Base-by-base conservation (phyloP, 2,329 filamentous ascomycete species). In the Diaporthe sp. region DNA sequence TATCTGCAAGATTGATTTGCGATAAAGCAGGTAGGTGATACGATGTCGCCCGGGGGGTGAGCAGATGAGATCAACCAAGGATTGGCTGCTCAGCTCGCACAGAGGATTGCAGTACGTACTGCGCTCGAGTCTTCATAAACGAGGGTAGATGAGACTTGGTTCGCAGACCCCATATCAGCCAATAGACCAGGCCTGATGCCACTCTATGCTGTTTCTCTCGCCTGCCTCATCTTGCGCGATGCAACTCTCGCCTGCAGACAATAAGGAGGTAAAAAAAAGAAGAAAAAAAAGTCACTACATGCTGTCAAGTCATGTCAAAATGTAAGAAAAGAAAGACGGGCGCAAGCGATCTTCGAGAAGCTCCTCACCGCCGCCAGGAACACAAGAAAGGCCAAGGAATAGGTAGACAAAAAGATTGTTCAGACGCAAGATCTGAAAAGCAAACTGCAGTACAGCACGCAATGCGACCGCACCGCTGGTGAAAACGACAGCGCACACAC, bases 1-100 rank as follows among this genome's bases (percentile, higher is more conserved):
- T 68, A 47, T 68, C 64, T 68, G 64, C 64, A 68, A 54, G 64
- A 68, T 68, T 68, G 64, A 68, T 52, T 54, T 68, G 33, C 64
- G 64, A 68, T 68, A 38, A 68, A 47, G 64, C 47, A 68, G 64
- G 45, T 50, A 22, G n/a, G 47, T 54, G 60, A 45, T 64, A 30
- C 47, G 40, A 68, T 52, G 45, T 35, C 33, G 22, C 33, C 60
- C 19, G 17, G 42, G 60, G 40, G 28, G 60, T 12, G 33, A 47
- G 64, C 47, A 19, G 54, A 54, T 28, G 42, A 52, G 35, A 30
- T 8, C 47, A 19, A 28, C 40, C 25, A 45, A 52, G 22, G 47
- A 45, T 47, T 38, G 25, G 60, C 25, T 10, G 40, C 17, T 45
- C 60, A 35, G 45, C 42, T 52, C 47, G n/a, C 22, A 40, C 64